Conservation (phyloP, 1,284 basidiomycete genomes). For the Cystobasidiaceae sp. region DNA sequence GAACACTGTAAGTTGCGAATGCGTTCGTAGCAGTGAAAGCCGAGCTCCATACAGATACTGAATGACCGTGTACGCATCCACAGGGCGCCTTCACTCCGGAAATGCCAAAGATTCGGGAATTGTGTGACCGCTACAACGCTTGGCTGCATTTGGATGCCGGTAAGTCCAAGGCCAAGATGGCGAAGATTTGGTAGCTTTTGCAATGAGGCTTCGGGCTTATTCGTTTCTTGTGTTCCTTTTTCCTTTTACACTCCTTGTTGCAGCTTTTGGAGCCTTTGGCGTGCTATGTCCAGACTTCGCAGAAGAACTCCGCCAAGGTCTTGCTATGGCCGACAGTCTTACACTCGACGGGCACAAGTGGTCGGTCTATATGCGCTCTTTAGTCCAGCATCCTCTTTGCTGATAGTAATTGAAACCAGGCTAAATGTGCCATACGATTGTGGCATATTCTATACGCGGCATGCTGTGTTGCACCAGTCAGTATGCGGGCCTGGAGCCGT, state of each 20-base stretch:
- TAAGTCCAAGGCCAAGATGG: no score
- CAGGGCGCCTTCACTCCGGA: constrained; percentile 46
- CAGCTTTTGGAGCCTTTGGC: constrained; percentile 54
- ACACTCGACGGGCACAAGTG: constrained; percentile 50
- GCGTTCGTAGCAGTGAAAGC: no score
- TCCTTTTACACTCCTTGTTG: no score
- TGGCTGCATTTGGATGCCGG: constrained; percentile 55
- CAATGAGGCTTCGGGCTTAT: no score
- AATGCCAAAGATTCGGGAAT: constrained; percentile 21
- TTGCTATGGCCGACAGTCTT: constrained; percentile 51
- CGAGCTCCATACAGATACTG: neutral
- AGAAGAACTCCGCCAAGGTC: constrained; percentile 44
- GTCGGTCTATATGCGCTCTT: no score
- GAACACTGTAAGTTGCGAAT: constrained; percentile 48
- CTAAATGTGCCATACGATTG: constrained; percentile 53
- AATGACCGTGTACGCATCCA: neutral
- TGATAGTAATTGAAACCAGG: no score
- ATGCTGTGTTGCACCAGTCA: constrained; percentile 42
- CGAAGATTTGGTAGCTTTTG: no score
- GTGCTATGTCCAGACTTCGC: constrained; percentile 48
- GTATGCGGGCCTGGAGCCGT: constrained; percentile 47
- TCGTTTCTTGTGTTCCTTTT: no score
- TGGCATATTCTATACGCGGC: constrained; percentile 52
- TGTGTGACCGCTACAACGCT: constrained; percentile 49
- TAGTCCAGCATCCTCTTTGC: no score